phyloP scores from a whole-genome alignment of 2,329 filamentous ascomycete genomes.

The Colletotrichum shisoi region DNA sequence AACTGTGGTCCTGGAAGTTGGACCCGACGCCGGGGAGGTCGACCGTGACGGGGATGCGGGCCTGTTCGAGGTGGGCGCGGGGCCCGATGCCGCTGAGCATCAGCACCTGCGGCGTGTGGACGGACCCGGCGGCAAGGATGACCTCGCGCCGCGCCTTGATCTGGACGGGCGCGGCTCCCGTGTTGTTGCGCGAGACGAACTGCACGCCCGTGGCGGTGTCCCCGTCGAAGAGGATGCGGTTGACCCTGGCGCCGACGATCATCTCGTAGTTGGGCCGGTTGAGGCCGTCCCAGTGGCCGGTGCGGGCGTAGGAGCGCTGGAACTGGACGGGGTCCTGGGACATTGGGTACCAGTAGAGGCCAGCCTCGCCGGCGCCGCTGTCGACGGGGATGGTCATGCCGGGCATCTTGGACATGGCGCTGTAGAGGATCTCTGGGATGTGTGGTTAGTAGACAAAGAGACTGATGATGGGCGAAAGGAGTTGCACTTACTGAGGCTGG shows the following conservation, averaged over 20 bases:
- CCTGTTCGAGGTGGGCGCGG: constrained; percentile 46
- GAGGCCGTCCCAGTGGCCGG: constrained; percentile 43
- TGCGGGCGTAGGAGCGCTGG: constrained; percentile 43
- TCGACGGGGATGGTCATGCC: constrained; percentile 43
- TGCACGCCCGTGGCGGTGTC: constrained; percentile 44
- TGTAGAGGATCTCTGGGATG: constrained; percentile 39
- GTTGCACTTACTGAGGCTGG: constrained; percentile 36
- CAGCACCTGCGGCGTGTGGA: constrained; percentile 53
- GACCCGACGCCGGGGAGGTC: constrained; percentile 57
- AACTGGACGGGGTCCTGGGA: constrained; percentile 41
- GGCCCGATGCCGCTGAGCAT: constrained; percentile 57
- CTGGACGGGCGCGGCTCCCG: constrained; percentile 38
- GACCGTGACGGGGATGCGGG: constrained; percentile 50
- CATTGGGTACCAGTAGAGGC: constrained; percentile 44
- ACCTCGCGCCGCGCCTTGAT: constrained; percentile 48
- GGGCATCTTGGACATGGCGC: constrained; percentile 44
- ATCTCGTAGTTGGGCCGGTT: constrained; percentile 43
- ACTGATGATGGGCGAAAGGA: accelerated
- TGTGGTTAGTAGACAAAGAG: background rate
- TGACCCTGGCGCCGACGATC: constrained; percentile 42
- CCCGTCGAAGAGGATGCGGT: constrained; percentile 41
- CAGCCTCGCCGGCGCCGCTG: constrained; percentile 43
- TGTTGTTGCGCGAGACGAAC: constrained; percentile 42
- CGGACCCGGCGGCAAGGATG: constrained; percentile 50
- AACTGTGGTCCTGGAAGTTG: constrained; percentile 52